phyloP scores from a whole-genome alignment of 2,329 filamentous ascomycete species.

The Stachybotrys echinatus region DNA sequence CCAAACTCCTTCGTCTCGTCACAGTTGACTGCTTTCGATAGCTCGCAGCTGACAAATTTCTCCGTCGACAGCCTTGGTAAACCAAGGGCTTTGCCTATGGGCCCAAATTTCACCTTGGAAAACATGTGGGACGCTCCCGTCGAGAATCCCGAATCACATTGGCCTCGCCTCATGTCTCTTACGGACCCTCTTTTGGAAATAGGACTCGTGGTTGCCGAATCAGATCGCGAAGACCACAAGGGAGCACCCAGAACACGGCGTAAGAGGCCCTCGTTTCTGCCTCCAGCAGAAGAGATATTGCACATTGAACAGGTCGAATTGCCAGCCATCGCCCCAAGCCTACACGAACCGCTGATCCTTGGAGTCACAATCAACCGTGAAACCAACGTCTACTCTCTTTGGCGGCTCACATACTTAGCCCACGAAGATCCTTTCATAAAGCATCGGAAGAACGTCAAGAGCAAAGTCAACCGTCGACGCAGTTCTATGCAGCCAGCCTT shows the following conservation, averaged over 20 bases:
- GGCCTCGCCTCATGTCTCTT: slow-evolving; percentile 75
- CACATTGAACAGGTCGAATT: slow-evolving; percentile 69
- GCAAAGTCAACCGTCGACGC: slow-evolving; percentile 46
- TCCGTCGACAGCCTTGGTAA: slow-evolving; percentile 52
- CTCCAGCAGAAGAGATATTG: slow-evolving; percentile 74
- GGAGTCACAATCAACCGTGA: slow-evolving; percentile 78
- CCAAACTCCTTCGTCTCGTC: slow-evolving; percentile 80
- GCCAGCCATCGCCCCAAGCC: slow-evolving; percentile 31
- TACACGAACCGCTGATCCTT: slow-evolving; percentile 56
- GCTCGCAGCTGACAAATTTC: slow-evolving; percentile 46
- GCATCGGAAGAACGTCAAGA: slow-evolving; percentile 38
- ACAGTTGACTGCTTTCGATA: slow-evolving; percentile 51
- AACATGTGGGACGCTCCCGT: slow-evolving; percentile 52
- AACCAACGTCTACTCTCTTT: slow-evolving; percentile 73
- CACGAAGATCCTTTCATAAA: slow-evolving; percentile 54
- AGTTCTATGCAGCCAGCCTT: slow-evolving; percentile 64
- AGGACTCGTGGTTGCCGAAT: slow-evolving; percentile 68
- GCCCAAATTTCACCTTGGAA: slow-evolving; percentile 48
- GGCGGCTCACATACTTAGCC: slow-evolving; percentile 74
- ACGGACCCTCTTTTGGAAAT: slow-evolving; percentile 83
- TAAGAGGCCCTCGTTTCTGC: slow-evolving; percentile 53
- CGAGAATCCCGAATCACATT: slow-evolving; percentile 51
- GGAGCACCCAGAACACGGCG: slow-evolving; percentile 24
- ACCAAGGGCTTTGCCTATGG: slow-evolving; percentile 48
- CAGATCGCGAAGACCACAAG: slow-evolving; percentile 32